Evolutionary conservation across 1,284 basidiomycete species (phyloP).

Genomic region (Tilletia walkeri): DNA sequence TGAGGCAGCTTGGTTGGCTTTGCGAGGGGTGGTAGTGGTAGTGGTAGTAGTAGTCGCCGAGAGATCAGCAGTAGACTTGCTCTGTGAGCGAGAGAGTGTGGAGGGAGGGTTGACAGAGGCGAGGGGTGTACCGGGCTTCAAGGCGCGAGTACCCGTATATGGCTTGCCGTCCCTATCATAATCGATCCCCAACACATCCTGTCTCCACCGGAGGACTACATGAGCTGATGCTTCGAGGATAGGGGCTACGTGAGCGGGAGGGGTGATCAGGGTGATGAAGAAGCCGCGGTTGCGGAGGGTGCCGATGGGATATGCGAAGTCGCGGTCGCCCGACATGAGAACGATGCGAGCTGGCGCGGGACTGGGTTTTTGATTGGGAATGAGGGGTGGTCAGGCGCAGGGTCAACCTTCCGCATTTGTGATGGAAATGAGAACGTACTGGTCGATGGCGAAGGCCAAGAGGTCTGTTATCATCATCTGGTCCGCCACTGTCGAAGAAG

Average conservation of each 20-base stretch:
- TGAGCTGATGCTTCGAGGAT: slow-evolving; percentile 47
- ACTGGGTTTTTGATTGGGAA: not conserved
- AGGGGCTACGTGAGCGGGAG: slow-evolving; percentile 43
- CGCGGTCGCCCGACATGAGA: slow-evolving; percentile 47
- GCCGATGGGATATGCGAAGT: slow-evolving; percentile 49
- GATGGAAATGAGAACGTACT: slow-evolving; percentile 15
- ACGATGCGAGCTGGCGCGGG: slow-evolving; percentile 43
- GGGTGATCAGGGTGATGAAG: slow-evolving; percentile 41
- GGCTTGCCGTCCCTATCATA: slow-evolving; percentile 33
- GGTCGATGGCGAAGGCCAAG: slow-evolving; percentile 45
- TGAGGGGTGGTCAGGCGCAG: not conserved
- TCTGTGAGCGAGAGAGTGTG: slow-evolving; percentile 6
- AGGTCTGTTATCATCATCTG: slow-evolving; percentile 52
- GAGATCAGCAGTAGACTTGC: slow-evolving; percentile 18
- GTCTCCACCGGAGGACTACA: slow-evolving; percentile 43
- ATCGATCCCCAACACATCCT: slow-evolving; percentile 45
- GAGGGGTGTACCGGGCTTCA: not conserved
- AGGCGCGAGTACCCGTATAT: slow-evolving; percentile 26
- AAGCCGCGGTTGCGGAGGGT: slow-evolving; percentile 44
- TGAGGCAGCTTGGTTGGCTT: not conserved
- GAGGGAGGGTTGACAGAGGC: slow-evolving; percentile 22
- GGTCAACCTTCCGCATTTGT: not conserved
- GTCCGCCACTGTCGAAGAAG: slow-evolving; percentile 31
- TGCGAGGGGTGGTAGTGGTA: slow-evolving; percentile 1
- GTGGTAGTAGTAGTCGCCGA: not conserved